Evolutionary conservation across 176 grass and related monocot genomes (phyloP), one percentile per base, ranked within the genome.

Genomic region (Oryza punctata): DNA sequence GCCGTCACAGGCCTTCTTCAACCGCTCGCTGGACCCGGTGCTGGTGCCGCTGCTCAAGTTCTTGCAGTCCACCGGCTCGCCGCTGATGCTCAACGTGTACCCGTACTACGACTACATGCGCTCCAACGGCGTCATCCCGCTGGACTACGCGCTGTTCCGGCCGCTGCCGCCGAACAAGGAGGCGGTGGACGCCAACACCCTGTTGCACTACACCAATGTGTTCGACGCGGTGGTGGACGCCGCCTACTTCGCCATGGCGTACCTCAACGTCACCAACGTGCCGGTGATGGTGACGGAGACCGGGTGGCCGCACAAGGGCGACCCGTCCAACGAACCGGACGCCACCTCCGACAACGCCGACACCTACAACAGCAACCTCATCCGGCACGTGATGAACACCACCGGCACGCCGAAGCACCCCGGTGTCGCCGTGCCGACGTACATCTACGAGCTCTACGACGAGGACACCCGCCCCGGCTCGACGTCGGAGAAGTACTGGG

Each of bases 81-180:
- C 90, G 15, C 82, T 98, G 7, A 94, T 98, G 89, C 92, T 98
- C 66, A 98, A 98, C 82, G 96, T 98, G 10, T 98, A 98, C 82
- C 96, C 96, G 0, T 98, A 98, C 88, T 98, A 98, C 69, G 96
- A 98, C 85, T 98, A 98, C 93, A 93, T 98, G 91, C 87, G 91
- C 26, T 98, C 96, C 78, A 98, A 98, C 52, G 96, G 96, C 30
- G 89, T 98, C 47, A 95, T 98, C 87, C 93, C 93, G 61, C 85
- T 98, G 23, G 96, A 98, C 69, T 98, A 98, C 74, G 87, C 96
- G 25, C 89, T 98, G 41, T 98, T 98, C 75, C 93, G 96, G 11
- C 91, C 93, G 27, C 91, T 98, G 10, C 91, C 96, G 8, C 93
- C 96, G 1, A 98, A 98, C 76, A 98, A 98, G 82, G 96, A 98